Evolutionary conservation across 495 filamentous ascomycete species (phyloP).

Genomic region (Pseudotulostoma volvatum): DNA sequence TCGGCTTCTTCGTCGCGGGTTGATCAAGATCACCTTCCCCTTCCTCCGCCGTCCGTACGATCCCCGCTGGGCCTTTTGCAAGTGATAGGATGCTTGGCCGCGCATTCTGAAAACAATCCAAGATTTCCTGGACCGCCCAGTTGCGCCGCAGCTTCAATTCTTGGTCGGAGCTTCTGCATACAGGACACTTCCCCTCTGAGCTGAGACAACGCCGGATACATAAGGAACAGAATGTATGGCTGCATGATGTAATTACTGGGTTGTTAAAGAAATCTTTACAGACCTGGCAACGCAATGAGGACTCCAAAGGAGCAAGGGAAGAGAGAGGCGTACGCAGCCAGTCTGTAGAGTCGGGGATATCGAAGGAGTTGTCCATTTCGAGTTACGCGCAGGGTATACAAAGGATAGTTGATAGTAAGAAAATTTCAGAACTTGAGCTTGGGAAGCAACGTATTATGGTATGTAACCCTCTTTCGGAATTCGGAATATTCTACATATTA

Average conservation of each 20-base stretch:
- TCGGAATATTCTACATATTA: too few relatives aligned
- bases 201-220: slow-evolving; percentile 80
- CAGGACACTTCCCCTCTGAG: slow-evolving; percentile 68
- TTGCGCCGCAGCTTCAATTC: slow-evolving; percentile 73
- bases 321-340: slow-evolving; percentile 72
- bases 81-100: slow-evolving; percentile 45
- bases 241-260: slow-evolving; percentile 87
- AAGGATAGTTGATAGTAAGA: not conserved
- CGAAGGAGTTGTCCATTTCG: slow-evolving; percentile 32
- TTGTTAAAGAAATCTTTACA: slow-evolving; percentile 95
- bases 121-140: slow-evolving; percentile 64
- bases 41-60: too few relatives aligned
- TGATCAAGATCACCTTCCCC: slow-evolving; percentile 18
- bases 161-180: slow-evolving; percentile 61
- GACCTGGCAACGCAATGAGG: slow-evolving; percentile 80
- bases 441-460: too few relatives aligned
- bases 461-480: too few relatives aligned
- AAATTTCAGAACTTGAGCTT: too few relatives aligned
- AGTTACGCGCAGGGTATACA: slow-evolving; percentile 1
- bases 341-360: slow-evolving; percentile 79
- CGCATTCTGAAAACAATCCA: slow-evolving; percentile 56
- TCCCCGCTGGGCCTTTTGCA: slow-evolving; percentile 26
- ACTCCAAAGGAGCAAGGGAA: slow-evolving; percentile 58
- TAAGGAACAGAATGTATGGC: slow-evolving; percentile 89
- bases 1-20: slow-evolving; percentile 37